Conservation (phyloP, 73 alveolate species). For the Halteria grandinella region DNA sequence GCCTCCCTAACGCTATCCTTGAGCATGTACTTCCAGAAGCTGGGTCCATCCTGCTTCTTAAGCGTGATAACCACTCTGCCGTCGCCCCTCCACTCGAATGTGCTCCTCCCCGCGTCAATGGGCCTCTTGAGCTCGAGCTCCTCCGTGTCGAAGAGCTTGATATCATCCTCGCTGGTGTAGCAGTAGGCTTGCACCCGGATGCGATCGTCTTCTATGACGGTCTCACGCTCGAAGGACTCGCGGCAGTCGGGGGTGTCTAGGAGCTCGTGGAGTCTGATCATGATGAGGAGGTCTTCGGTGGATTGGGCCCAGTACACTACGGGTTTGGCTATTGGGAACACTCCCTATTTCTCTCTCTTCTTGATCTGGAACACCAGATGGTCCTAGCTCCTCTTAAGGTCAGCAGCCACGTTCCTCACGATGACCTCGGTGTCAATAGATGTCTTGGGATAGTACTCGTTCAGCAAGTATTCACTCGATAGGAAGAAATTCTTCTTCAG, state of each 20-base stretch:
- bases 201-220: slow-evolving; percentile 1
- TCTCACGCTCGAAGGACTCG: slow-evolving; percentile 30
- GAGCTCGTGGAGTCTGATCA: slow-evolving; percentile 16
- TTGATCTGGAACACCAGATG: slow-evolving; percentile 20
- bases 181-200: slow-evolving; percentile 28
- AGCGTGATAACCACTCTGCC: slow-evolving; percentile 14
- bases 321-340: slow-evolving; percentile 10
- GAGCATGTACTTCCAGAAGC: slow-evolving; percentile 23
- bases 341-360: background rate
- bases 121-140: background rate
- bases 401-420: slow-evolving; percentile 32
- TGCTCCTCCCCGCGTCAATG: slow-evolving; percentile 13
- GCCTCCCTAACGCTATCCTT: slow-evolving; percentile 23
- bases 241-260: slow-evolving; percentile 48
- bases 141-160: slow-evolving; percentile 13
- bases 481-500: slow-evolving; percentile 37
- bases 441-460: slow-evolving; percentile 42
- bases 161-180: slow-evolving; percentile 1
- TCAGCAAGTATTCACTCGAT: slow-evolving; percentile 11
- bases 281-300: slow-evolving; percentile 14
- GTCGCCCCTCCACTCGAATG: slow-evolving; percentile 40
- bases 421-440: slow-evolving; percentile 40
- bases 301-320: slow-evolving; percentile 33
- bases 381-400: slow-evolving; percentile 22
- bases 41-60: slow-evolving; percentile 16